Conservation (phyloP, 176 grass and related monocot genomes). For the Carex kokanica region DNA sequence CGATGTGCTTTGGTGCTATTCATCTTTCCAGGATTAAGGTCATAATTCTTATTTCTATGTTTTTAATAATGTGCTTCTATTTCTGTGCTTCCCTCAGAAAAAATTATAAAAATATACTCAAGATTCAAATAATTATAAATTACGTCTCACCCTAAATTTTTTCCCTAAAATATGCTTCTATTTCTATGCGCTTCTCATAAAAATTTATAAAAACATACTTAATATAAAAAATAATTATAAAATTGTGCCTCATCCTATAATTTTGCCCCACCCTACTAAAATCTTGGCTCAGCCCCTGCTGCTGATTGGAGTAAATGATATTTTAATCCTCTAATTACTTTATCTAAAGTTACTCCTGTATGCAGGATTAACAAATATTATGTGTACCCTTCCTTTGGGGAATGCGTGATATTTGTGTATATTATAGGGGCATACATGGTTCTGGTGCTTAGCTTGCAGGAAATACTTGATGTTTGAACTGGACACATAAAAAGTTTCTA, state of each 20-base stretch:
- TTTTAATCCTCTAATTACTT: not conserved
- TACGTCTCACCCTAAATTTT: no score
- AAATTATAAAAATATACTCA: no score
- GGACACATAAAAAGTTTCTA: not conserved
- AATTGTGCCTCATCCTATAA: no score
- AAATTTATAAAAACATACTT: no score
- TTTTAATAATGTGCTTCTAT: not conserved
- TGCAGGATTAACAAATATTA: not conserved
- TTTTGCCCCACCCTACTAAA: no score
- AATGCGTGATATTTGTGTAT: not conserved
- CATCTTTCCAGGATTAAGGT: conserved; percentile 97
- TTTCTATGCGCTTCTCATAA: no score
- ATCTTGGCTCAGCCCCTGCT: not conserved
- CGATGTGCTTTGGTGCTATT: conserved; percentile 96
- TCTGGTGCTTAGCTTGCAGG: not conserved
- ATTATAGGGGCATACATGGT: not conserved
- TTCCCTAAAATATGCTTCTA: no score
- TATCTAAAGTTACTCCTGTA: not conserved
- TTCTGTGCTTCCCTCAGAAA: no score
- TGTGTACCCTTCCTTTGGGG: not conserved
- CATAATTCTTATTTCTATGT: not conserved
- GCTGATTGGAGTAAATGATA: not conserved
- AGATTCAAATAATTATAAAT: no score
- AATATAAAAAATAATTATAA: no score
- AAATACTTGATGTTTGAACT: not conserved